Percentiles rank a stretch among this genome's conserved stretches.
Evolutionary conservation across 139 green algal genomes (phyloP).

Genomic region (Picochlorum sp.): DNA sequence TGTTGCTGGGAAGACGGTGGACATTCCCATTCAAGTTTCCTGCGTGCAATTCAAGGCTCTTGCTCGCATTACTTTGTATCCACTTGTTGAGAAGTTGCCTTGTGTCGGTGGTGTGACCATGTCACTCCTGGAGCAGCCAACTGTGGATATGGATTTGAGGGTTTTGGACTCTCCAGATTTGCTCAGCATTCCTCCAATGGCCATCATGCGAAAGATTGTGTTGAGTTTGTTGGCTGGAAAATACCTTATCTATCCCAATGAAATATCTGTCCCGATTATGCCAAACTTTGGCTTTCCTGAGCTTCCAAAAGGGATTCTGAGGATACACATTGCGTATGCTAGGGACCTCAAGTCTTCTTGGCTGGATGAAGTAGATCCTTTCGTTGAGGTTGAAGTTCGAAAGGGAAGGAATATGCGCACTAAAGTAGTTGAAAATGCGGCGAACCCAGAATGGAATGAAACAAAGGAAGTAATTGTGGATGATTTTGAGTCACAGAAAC

Average conservation of each 20-base stretch:
- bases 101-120: slow-evolving; percentile 62
- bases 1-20: slow-evolving; percentile 7
- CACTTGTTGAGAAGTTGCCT: slow-evolving; percentile 66
- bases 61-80: slow-evolving; percentile 49
- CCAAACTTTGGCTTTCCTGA: slow-evolving; percentile 56
- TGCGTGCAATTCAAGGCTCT: slow-evolving; percentile 38
- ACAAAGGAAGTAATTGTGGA: slow-evolving; percentile 50
- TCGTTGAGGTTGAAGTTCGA: slow-evolving; percentile 24
- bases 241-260: slow-evolving; percentile 64
- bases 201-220: slow-evolving; percentile 23
- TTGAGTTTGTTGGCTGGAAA: slow-evolving; percentile 24
- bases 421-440: slow-evolving; percentile 29
- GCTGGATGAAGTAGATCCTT: slow-evolving; percentile 41
- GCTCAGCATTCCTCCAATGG: slow-evolving; percentile 53
- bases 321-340: slow-evolving; percentile 22
- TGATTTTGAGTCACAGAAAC: slow-evolving; percentile 29
- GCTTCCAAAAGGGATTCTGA: slow-evolving; percentile 41
- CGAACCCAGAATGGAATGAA: slow-evolving; percentile 46
- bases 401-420: slow-evolving; percentile 7
- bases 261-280: slow-evolving; percentile 57
- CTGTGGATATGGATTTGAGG: slow-evolving; percentile 19
- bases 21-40: slow-evolving; percentile 38
- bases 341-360: slow-evolving; percentile 30
- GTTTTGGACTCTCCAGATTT: slow-evolving; percentile 37
- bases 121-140: slow-evolving; percentile 39